These are phyloP conservation scores for Haplosporangium sp. DNA, from an alignment of 371 early-diverging fungal species.

Conservation along the genomic window DNA sequence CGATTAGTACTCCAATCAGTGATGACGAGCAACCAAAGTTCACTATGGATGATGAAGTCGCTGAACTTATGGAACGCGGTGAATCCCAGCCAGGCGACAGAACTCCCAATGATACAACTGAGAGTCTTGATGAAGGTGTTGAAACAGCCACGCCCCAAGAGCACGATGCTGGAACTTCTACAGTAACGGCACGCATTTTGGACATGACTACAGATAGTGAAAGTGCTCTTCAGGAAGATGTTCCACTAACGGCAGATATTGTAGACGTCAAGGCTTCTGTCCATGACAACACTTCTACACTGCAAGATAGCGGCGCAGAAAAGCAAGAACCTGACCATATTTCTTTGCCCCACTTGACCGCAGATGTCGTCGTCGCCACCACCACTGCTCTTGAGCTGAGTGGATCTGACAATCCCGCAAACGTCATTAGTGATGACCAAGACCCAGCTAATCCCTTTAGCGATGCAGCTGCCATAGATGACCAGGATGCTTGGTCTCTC, in stretches of 20 bases:
- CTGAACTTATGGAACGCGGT: conserved; percentile 49
- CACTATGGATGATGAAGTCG: conserved; percentile 40
- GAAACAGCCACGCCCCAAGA: background rate
- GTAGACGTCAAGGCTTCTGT: background rate
- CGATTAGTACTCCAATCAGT: conserved; percentile 47
- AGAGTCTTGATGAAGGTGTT: background rate
- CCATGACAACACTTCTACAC: background rate
- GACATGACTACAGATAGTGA: background rate
- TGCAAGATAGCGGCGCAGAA: background rate
- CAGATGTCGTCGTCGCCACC: background rate
- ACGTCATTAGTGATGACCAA: conserved; percentile 14
- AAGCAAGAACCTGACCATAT: background rate
- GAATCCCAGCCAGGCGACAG: conserved; percentile 19
- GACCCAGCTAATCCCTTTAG: conserved; percentile 48
- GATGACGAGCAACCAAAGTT: conserved; percentile 43
- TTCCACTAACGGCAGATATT: background rate
- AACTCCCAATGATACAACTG: background rate
- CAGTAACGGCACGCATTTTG: background rate
- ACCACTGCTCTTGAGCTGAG: background rate
- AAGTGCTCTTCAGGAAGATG: background rate
- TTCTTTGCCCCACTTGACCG: background rate
- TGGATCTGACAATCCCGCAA: background rate
- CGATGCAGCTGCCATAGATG: conserved; percentile 40
- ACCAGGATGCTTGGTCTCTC: conserved; percentile 6
- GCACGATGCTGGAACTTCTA: background rate